These are phyloP conservation scores for Calocybe gangraenosa DNA, from an alignment of 768 basidiomycete species.

Conservation along the genomic window DNA sequence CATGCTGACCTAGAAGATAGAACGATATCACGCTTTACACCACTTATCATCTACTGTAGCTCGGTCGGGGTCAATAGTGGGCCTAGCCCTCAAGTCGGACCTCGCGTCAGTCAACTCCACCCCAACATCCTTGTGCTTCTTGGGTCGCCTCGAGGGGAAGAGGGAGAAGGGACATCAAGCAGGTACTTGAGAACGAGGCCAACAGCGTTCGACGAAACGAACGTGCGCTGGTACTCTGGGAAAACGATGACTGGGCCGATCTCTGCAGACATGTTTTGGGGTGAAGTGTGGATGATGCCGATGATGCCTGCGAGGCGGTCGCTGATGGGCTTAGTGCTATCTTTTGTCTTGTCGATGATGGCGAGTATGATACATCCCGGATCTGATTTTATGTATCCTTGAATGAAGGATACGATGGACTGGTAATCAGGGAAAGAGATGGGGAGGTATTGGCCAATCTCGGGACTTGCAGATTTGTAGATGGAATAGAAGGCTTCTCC, in stretches of 20 bases:
- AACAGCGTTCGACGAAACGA: conserved; percentile 44
- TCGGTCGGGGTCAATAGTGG: too few species aligned
- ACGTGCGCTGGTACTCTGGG: conserved; percentile 42
- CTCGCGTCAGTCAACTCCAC: too few species aligned
- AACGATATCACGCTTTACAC: too few species aligned
- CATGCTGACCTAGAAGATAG: too few species aligned
- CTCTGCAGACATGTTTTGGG: conserved; percentile 33
- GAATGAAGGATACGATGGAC: conserved; percentile 14
- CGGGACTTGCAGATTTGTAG: conserved; percentile 21
- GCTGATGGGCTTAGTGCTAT: conserved; percentile 9
- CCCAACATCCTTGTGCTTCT: too few species aligned
- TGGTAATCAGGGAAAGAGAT: conserved; percentile 21
- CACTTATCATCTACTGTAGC: too few species aligned
- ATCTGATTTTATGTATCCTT: conserved; percentile 22
- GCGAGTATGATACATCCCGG: conserved; percentile 31
- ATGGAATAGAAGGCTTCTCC: conserved; percentile 21
- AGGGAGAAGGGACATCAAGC: conserved; percentile 28
- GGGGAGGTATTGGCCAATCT: conserved; percentile 37
- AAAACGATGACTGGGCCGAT: conserved; percentile 46
- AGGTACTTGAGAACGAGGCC: conserved; percentile 37
- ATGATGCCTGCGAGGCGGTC: conserved; percentile 45
- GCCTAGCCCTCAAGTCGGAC: too few species aligned
- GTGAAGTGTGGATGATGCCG: conserved; percentile 34
- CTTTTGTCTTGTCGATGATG: conserved; percentile 44
- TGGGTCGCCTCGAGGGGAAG: too few species aligned